Evolutionary conservation across 2,329 filamentous ascomycete species (phyloP), one percentile per base, ranked within the genome.

Genomic region (Chaetomium globosum): DNA sequence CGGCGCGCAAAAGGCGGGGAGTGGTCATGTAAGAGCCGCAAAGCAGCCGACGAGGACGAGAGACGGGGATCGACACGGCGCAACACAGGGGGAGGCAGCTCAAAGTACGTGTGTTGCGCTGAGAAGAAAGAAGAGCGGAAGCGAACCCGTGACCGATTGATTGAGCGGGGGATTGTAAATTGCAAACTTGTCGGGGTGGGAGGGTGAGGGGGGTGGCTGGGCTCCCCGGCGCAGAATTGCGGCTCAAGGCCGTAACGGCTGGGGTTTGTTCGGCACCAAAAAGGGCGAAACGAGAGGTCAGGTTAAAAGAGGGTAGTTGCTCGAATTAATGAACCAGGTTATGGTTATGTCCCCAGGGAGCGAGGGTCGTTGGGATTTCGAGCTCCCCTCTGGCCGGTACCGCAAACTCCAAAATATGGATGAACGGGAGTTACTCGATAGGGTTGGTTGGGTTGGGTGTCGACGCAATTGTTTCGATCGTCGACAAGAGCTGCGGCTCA

Each of bases 11-110:
- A 65, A 39, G 67, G 63, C 54, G 67, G 61, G 39, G 53, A 46
- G 55, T 23, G 61, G 52, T 63, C 70, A 68, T 72, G 67, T 68
- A 71, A 70, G 70, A 70, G 69, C 70, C 68, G 69, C 71, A 68
- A 55, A 65, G 65, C 66, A 69, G 68, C 70, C 68, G 63, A 43
- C 39, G 19, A 68, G 67, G 59, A 65, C 60, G 56, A 61, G 62
- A 54, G 39, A 43, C 39, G 39, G 61, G 51, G 59, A 16, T 55
- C 62, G 61, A 61, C 49, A 51, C 33, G 39, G 57, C 51, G 61
- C 53, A 67, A 63, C 43, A 64, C 62, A 30, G 54, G 53, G 49
- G 55, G 59, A 46, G 57, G 60, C 36, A 46, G 66, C 65, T 63
- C 58, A 69, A 65, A 68, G 30, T 49, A 59, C 43, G n/a, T 46